Conservation (phyloP, 2,329 filamentous ascomycete genomes). For the Venturia effusa region DNA sequence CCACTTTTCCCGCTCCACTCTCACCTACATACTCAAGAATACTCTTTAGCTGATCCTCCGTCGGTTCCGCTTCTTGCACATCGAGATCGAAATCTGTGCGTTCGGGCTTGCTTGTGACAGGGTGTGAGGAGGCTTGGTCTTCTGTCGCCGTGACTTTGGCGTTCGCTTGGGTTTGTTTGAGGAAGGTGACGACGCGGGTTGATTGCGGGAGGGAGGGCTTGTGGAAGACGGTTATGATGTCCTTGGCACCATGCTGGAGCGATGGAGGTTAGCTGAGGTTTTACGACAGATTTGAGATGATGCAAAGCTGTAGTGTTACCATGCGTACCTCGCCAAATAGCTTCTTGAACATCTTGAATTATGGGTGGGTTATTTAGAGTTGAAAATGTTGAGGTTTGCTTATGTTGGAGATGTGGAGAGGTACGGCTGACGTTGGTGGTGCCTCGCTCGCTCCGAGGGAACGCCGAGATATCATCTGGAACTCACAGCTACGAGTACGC, state of each 20-base stretch:
- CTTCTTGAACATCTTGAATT: constrained; percentile 30
- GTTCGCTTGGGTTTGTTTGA: constrained; percentile 69
- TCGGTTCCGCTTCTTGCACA: constrained; percentile 70
- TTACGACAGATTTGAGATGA: not conserved
- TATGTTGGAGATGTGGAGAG: constrained; percentile 15
- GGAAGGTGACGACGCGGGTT: constrained; percentile 57
- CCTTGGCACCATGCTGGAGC: constrained; percentile 38
- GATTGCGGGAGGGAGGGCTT: constrained; percentile 65
- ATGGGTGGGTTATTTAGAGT: constrained; percentile 3
- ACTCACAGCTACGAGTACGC: not conserved
- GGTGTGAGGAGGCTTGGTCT: constrained; percentile 62
- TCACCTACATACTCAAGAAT: constrained; percentile 74
- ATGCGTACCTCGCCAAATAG: constrained; percentile 34
- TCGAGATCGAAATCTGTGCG: constrained; percentile 74
- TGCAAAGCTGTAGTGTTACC: constrained; percentile 8
- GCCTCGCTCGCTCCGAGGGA: constrained; percentile 16
- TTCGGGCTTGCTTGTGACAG: constrained; percentile 47
- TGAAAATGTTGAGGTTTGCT: constrained; percentile 4
- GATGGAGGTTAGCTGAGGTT: not conserved
- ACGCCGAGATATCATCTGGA: not conserved
- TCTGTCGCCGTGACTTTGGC: constrained; percentile 57
- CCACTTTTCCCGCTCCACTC: constrained; percentile 49
- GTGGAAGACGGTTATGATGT: constrained; percentile 96
- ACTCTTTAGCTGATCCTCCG: constrained; percentile 67
- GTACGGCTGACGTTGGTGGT: constrained; percentile 16